Evolutionary conservation across 345 rosid species (phyloP).

Genomic region (Citrus sp.): DNA sequence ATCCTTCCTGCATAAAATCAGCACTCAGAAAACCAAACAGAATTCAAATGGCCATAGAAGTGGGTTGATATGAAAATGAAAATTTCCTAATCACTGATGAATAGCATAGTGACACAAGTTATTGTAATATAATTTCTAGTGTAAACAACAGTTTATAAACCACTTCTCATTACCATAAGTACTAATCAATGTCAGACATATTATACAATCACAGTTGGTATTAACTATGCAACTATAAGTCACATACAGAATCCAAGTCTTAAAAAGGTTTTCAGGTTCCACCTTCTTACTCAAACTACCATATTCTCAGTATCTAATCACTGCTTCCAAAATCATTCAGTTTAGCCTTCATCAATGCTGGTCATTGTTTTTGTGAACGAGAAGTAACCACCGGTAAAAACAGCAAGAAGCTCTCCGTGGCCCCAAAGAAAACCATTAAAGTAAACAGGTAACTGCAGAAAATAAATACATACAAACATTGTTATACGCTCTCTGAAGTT

Average conservation of each 20-base stretch:
- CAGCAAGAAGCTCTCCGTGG: background rate
- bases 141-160: background rate
- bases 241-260: background rate
- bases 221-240: background rate
- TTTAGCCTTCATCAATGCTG: background rate
- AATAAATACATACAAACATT: background rate
- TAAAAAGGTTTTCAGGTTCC: background rate
- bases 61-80: background rate
- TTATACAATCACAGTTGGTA: background rate
- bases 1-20: slow-evolving; percentile 65
- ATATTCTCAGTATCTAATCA: background rate
- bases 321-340: background rate
- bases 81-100: background rate
- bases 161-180: background rate
- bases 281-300: background rate
- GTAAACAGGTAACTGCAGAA: background rate
- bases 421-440: background rate
- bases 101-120: background rate
- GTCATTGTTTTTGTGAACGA: background rate
- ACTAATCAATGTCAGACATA: background rate
- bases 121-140: background rate
- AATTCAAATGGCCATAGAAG: slow-evolving; percentile 2
- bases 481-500: background rate
- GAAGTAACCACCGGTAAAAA: background rate
- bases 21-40: slow-evolving; percentile 10